Evolutionary conservation across 345 rosid genomes (phyloP).

Genomic region (Lepidium sativum): DNA sequence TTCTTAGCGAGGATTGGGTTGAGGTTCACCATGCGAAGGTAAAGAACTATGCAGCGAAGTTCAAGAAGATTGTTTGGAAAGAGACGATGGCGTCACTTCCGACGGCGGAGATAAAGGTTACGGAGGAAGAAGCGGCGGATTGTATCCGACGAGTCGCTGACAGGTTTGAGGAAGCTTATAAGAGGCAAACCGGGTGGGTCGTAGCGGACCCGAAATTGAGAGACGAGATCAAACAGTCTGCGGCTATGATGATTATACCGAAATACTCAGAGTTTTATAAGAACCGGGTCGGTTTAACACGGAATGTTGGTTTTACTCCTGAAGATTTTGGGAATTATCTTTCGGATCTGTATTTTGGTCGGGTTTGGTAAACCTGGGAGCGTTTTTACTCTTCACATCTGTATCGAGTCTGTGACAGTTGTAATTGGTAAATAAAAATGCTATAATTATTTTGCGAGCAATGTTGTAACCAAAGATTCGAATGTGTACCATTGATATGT

Average conservation of each 20-base stretch:
- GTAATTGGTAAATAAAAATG: background rate
- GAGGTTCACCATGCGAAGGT: slow-evolving; percentile 42
- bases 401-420: background rate
- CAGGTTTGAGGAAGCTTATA: slow-evolving; percentile 48
- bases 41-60: slow-evolving; percentile 42
- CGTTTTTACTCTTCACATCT: background rate
- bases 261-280: slow-evolving; percentile 35
- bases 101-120: background rate
- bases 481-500: too few relatives aligned
- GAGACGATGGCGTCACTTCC: slow-evolving; percentile 32
- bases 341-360: slow-evolving; percentile 35
- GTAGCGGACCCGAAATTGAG: slow-evolving; percentile 42
- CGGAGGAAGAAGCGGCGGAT: slow-evolving; percentile 21
- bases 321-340: slow-evolving; percentile 53
- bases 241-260: slow-evolving; percentile 37
- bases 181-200: slow-evolving; percentile 46
- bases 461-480: too few relatives aligned
- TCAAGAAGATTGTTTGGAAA: slow-evolving; percentile 56
- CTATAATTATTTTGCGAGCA: too few relatives aligned
- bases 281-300: slow-evolving; percentile 16
- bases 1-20: slow-evolving; percentile 56
- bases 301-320: slow-evolving; percentile 49
- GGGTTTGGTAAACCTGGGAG: slow-evolving; percentile 7
- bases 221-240: slow-evolving; percentile 48
- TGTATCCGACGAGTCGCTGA: slow-evolving; percentile 34